Evolutionary conservation across 2,329 filamentous ascomycete genomes (phyloP).

Genomic region (Didymella pinodella): DNA sequence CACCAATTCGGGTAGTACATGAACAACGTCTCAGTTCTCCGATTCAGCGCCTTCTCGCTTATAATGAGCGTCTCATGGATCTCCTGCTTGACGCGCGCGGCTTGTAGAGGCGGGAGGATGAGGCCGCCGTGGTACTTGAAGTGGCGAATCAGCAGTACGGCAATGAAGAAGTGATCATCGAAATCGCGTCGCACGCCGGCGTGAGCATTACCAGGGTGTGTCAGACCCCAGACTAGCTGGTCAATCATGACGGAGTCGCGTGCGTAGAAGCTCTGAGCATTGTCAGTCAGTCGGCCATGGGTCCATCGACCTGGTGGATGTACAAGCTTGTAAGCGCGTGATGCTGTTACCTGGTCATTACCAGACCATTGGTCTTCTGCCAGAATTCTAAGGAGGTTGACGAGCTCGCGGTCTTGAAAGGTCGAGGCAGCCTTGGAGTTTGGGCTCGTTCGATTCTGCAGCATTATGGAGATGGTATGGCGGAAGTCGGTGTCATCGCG

Average conservation of each 20-base stretch:
- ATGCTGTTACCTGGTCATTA: neutral
- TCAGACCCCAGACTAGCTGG: conserved; percentile 21
- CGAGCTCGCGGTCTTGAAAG: neutral
- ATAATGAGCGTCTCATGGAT: neutral
- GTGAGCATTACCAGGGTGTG: conserved; percentile 8
- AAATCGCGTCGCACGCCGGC: conserved; percentile 11
- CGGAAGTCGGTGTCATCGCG: neutral
- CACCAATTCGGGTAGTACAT: conserved; percentile 12
- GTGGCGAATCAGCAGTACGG: conserved; percentile 21
- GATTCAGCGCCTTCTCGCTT: neutral
- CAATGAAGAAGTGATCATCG: conserved; percentile 6
- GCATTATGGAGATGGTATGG: neutral
- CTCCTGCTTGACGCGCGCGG: conserved; percentile 5
- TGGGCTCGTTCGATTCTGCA: neutral
- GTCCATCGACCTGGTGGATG: neutral
- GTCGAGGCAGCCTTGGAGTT: neutral
- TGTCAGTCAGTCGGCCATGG: neutral
- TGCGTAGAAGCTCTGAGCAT: conserved; percentile 1
- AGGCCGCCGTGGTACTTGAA: conserved; percentile 25
- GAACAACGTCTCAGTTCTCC: neutral
- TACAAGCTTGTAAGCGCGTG: conserved; percentile 2
- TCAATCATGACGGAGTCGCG: conserved; percentile 5
- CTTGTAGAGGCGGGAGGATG: conserved; percentile 16
- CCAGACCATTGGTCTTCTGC: neutral
- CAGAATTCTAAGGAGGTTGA: neutral